Evolutionary conservation across 164 flowering plant species (phyloP).

Genomic region (Aristolochia californica): DNA sequence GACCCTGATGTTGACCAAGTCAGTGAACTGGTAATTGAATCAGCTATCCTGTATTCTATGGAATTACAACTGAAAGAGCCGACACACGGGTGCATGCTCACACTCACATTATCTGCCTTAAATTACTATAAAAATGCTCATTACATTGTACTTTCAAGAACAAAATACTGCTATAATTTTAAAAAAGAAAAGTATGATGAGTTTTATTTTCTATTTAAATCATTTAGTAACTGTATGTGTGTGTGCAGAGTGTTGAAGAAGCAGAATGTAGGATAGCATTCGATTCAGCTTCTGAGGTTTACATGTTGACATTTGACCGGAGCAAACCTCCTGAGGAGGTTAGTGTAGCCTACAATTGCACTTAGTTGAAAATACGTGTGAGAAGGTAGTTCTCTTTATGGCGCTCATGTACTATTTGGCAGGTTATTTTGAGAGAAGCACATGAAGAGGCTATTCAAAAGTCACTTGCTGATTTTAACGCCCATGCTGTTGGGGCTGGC

Average conservation of each 20-base stretch:
- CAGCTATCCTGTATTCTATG: too few species aligned
- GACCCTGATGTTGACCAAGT: too few species aligned
- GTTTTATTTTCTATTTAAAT: too few species aligned
- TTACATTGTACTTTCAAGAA: too few species aligned
- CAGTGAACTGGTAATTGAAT: too few species aligned
- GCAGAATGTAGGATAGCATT: slow-evolving; percentile 88
- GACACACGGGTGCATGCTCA: not conserved
- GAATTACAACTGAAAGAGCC: not conserved
- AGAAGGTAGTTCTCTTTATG: slow-evolving; percentile 8
- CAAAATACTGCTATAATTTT: too few species aligned
- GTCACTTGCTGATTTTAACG: slow-evolving; percentile 61
- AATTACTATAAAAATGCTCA: too few species aligned
- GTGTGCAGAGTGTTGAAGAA: slow-evolving; percentile 97
- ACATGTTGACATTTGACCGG: slow-evolving; percentile 84
- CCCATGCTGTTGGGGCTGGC: slow-evolving; percentile 85
- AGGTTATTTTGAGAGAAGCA: slow-evolving; percentile 81
- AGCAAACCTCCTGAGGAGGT: slow-evolving; percentile 94
- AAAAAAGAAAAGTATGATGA: too few species aligned
- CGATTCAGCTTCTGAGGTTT: slow-evolving; percentile 70
- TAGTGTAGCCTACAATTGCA: slow-evolving; percentile 15
- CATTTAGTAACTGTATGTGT: not conserved
- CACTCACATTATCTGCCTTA: too few species aligned
- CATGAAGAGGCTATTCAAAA: slow-evolving; percentile 83
- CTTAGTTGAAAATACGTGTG: not conserved
- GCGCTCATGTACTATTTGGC: slow-evolving; percentile 8